Conservation (phyloP, 371 early-diverging fungal species). For the Mortierella sp. region DNA sequence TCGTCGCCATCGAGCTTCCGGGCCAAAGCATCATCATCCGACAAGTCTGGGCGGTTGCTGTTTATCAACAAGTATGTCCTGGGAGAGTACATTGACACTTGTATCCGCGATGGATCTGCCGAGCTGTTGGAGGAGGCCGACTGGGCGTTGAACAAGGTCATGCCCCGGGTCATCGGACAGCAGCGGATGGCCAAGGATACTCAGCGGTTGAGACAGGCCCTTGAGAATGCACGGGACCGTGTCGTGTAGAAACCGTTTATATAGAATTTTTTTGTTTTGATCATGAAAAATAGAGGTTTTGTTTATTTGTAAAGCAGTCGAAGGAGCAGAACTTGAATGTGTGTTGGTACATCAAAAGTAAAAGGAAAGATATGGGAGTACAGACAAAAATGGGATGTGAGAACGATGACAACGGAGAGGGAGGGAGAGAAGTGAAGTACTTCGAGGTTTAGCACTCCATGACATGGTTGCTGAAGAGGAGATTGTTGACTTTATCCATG, state of each 20-base stretch:
- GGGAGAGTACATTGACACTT: constrained; percentile 53
- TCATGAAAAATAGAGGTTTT: not conserved
- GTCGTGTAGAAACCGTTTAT: not conserved
- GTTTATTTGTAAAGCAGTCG: not conserved
- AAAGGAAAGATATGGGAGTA: no score
- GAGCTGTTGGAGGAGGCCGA: constrained; percentile 45
- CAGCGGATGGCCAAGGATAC: constrained; percentile 28
- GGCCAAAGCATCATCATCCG: not conserved
- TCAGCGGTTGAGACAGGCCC: constrained; percentile 35
- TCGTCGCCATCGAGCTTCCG: not conserved
- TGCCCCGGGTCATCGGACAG: constrained; percentile 43
- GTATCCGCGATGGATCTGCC: constrained; percentile 44
- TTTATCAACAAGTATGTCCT: constrained; percentile 53
- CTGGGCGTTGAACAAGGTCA: constrained; percentile 37
- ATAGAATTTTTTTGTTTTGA: not conserved
- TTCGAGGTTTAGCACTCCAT: constrained; percentile 24
- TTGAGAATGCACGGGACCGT: constrained; percentile 26
- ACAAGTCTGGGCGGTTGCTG: constrained; percentile 17
- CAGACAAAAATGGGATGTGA: not conserved
- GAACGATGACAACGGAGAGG: no score
- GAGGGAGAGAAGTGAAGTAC: not conserved
- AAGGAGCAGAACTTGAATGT: not conserved
- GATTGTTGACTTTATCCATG: constrained; percentile 30
- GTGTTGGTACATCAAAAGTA: not conserved
- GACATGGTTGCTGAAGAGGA: constrained; percentile 30